Percentiles rank a stretch among this genome's conserved stretches.
Conservation (phyloP, 2,329 filamentous ascomycete genomes). For the Penicillium palitans region DNA sequence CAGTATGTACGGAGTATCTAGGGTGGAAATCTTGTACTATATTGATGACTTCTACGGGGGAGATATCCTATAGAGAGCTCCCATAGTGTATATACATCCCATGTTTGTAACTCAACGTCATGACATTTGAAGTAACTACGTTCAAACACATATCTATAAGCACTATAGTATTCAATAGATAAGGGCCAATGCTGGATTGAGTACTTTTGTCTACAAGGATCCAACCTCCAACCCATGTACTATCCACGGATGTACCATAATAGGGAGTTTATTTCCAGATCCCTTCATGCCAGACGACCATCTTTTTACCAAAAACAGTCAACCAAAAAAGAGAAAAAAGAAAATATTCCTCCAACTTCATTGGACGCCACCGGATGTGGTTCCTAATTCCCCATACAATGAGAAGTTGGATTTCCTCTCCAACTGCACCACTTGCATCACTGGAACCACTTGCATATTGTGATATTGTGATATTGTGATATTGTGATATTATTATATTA, state of each 20-base stretch:
- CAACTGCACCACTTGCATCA: neutral
- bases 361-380: conserved; percentile 8
- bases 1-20: neutral
- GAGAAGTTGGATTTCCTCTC: neutral
- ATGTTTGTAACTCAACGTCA: neutral
- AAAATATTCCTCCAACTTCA: neutral
- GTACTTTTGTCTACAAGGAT: neutral
- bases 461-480: neutral
- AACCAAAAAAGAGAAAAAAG: neutral
- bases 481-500: too few species aligned
- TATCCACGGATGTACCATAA: neutral
- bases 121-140: neutral
- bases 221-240: neutral
- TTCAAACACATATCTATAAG: neutral
- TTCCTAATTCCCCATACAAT: conserved; percentile 6
- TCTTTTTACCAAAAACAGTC: neutral
- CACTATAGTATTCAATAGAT: neutral
- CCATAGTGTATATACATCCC: neutral
- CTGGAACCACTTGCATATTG: neutral
- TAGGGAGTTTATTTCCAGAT: neutral
- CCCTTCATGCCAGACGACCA: neutral
- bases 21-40: neutral
- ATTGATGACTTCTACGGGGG: neutral
- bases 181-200: neutral
- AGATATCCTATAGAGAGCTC: neutral